Conservation (phyloP, 169 alveolate genomes). For the Prorocentrum cordatum region DNA sequence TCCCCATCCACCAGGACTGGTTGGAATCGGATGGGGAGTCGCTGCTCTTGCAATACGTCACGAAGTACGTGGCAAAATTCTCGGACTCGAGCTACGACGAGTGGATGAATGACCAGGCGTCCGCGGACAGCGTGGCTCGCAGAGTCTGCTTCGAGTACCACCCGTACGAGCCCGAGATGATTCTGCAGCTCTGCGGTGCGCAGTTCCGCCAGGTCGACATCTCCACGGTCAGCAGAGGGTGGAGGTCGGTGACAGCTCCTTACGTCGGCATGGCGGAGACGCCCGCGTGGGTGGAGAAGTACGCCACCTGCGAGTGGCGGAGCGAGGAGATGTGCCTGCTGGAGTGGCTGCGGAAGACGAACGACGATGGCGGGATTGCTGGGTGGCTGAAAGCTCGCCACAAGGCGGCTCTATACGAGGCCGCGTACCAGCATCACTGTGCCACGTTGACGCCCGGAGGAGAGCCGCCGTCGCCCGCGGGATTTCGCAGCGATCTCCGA, state of each 20-base stretch:
- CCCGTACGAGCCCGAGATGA: conserved; percentile 1
- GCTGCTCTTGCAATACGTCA: background rate
- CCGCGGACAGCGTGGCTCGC: background rate
- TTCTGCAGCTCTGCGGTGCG: too few relatives aligned
- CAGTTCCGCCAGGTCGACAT: too few relatives aligned
- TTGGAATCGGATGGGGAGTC: background rate
- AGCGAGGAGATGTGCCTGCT: background rate
- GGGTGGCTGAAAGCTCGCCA: background rate
- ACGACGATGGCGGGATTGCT: background rate
- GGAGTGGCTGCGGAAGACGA: conserved; percentile 8
- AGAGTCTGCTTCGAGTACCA: background rate
- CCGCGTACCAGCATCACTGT: too few relatives aligned
- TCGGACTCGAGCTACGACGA: background rate
- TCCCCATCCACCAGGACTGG: background rate
- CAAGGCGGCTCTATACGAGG: too few relatives aligned
- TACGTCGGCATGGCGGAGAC: too few relatives aligned
- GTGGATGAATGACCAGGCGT: background rate
- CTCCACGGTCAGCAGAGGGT: too few relatives aligned
- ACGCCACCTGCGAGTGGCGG: background rate
- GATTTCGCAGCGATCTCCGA: too few relatives aligned
- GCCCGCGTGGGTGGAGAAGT: background rate
- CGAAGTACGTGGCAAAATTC: background rate
- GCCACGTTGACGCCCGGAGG: too few relatives aligned
- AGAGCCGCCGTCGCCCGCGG: too few relatives aligned
- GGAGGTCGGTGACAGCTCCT: too few relatives aligned